phyloP scores from a whole-genome alignment of 208 protist species.

The Trypanosoma scelopori region DNA sequence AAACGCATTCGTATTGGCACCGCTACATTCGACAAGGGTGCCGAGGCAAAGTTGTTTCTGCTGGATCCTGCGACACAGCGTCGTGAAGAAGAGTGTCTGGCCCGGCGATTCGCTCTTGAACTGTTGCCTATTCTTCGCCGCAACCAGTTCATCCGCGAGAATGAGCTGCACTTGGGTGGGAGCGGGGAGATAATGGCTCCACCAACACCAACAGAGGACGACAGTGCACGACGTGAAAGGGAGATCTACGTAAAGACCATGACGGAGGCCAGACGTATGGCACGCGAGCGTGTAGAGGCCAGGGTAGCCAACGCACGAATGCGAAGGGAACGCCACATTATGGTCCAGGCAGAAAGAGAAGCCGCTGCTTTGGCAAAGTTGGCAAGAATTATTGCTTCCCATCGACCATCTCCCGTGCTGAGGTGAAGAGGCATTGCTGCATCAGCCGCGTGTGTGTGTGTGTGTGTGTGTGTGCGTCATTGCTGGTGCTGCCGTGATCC shows the following conservation, averaged over 20 bases:
- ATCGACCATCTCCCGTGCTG: slow-evolving; percentile 25
- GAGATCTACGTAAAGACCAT: slow-evolving; percentile 56
- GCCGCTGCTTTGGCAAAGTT: slow-evolving; percentile 70
- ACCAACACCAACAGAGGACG: slow-evolving; percentile 6
- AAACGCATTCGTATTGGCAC: slow-evolving; percentile 2
- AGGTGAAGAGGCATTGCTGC: not conserved
- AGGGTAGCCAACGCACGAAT: slow-evolving; percentile 30
- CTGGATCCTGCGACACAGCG: slow-evolving; percentile 30
- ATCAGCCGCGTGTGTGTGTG: not conserved
- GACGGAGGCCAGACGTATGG: slow-evolving; percentile 48
- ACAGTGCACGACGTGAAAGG: slow-evolving; percentile 27
- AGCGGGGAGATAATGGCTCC: slow-evolving; percentile 30
- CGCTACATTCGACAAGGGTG: not conserved
- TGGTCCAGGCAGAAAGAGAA: slow-evolving; percentile 56
- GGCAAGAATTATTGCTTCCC: slow-evolving; percentile 65
- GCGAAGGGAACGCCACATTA: slow-evolving; percentile 47
- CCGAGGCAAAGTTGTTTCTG: not conserved
- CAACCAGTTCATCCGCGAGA: slow-evolving; percentile 41
- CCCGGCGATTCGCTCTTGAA: slow-evolving; percentile 45
- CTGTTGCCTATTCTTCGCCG: slow-evolving; percentile 63
- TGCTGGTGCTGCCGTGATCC: too few relatives aligned
- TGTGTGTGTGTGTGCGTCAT: too few relatives aligned
- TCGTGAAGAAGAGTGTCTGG: slow-evolving; percentile 54
- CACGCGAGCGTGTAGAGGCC: slow-evolving; percentile 46
- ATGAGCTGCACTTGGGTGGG: slow-evolving; percentile 34